phyloP scores from a whole-genome alignment of 768 basidiomycete genomes.

The Russula vinacea region DNA sequence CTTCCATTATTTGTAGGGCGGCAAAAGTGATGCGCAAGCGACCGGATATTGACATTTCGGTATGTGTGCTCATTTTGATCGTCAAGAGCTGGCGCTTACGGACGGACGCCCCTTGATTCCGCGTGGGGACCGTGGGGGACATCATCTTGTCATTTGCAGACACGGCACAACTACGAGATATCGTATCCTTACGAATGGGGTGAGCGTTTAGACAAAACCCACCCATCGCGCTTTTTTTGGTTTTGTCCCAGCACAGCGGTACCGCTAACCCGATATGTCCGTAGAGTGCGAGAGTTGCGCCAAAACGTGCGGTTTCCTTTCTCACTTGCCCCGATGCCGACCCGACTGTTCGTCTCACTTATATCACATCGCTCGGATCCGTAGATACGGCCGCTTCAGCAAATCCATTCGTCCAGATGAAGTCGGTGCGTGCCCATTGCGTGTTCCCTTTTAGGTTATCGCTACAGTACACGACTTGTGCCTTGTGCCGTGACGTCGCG shows the following conservation, averaged over 20 bases:
- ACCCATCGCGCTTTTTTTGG: constrained; percentile 1
- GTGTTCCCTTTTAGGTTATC: neutral
- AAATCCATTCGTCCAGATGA: constrained; percentile 68
- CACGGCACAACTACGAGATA: constrained; percentile 73
- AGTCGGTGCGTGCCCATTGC: constrained; percentile 47
- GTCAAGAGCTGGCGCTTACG: constrained; percentile 22
- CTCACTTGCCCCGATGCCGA: neutral
- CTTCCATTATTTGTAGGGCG: constrained; percentile 49
- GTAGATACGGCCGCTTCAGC: constrained; percentile 69
- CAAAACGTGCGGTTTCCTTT: constrained; percentile 48
- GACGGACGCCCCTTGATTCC: constrained; percentile 14
- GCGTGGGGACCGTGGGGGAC: neutral
- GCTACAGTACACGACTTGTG: neutral
- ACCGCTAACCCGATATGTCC: constrained; percentile 23
- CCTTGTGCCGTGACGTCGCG: constrained; percentile 2
- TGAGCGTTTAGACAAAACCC: constrained; percentile 38
- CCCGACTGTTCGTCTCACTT: neutral
- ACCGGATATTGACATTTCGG: constrained; percentile 70
- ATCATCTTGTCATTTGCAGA: constrained; percentile 36
- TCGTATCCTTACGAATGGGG: constrained; percentile 71
- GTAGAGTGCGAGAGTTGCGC: constrained; percentile 62
- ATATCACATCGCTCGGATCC: constrained; percentile 5
- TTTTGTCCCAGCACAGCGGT: constrained; percentile 2
- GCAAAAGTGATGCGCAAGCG: constrained; percentile 61
- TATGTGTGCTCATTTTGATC: constrained; percentile 32